A percentile compares a stretch with the other conserved stretches of the same genome.
phyloP scores from a whole-genome alignment of 2,329 filamentous ascomycete genomes.

The Fusarium coicis region DNA sequence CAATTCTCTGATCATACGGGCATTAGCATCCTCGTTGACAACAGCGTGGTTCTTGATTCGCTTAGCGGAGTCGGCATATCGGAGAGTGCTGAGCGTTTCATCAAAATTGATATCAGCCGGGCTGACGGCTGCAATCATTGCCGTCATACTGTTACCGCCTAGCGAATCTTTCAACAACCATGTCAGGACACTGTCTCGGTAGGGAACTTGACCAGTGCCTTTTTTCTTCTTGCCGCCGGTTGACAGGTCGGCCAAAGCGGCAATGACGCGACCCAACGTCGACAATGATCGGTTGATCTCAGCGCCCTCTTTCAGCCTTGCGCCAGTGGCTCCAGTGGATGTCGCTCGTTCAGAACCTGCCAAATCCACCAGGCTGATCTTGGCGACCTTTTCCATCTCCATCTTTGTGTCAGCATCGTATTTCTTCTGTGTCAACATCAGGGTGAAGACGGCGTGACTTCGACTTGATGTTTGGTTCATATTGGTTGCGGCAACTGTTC shows the following conservation, averaged over 20 bases:
- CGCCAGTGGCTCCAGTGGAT: conserved; percentile 96
- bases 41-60: conserved; percentile 99
- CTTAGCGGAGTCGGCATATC: conserved; percentile 97
- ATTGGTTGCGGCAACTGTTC: conserved; percentile 97
- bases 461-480: conserved; percentile 99
- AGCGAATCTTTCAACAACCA: conserved; percentile 98
- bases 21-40: conserved; percentile 98
- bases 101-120: conserved; percentile 99
- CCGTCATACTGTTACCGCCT: conserved; percentile 98
- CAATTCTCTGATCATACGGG: conserved; percentile 96
- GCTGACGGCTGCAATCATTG: conserved; percentile 99
- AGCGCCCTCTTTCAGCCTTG: conserved; percentile 94
- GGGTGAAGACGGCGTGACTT: conserved; percentile 97
- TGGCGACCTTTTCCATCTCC: conserved; percentile 97
- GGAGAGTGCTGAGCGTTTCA: conserved; percentile 92
- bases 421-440: conserved; percentile 94
- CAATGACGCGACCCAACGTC: conserved; percentile 96
- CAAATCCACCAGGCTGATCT: conserved; percentile 97
- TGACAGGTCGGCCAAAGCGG: conserved; percentile 90
- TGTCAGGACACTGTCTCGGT: conserved; percentile 95
- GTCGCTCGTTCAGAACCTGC: conserved; percentile 96
- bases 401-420: conserved; percentile 93
- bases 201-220: conserved; percentile 81
- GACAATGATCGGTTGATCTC: conserved; percentile 98
- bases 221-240: conserved; percentile 84